Base-by-base conservation (phyloP, 2,329 filamentous ascomycete species). In the Colletotrichum acutatum region DNA sequence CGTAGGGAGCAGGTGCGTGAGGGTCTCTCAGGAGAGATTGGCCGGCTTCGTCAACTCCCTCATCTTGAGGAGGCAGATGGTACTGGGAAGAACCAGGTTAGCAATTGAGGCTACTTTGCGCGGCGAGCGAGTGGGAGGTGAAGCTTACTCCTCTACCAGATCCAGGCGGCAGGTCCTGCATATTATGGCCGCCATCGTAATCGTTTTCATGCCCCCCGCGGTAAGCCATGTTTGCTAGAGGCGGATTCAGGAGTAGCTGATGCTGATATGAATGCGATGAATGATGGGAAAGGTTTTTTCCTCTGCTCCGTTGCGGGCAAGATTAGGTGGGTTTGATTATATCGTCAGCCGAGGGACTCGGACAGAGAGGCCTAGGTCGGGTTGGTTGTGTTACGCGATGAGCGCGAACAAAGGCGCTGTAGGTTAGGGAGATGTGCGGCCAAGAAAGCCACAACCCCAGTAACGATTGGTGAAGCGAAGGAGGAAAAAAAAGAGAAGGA, bases 111-210 rank as follows among this genome's bases (percentile, higher is more conserved):
- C 22, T 30, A 11, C n/a, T 34, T 60, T 59, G 61, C 58, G 54
- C 42, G 16, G 65, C 8, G 26, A 65, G 73, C 70, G 75, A 71
- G 34, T 57, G 26, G 62, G 74, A 62, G 66, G 37, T 63, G 52
- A 65, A 76, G 85, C 91, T 85, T 87, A 94, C 92, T 80, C 19
- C 42, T 49, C 86, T 87, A 78, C 85, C 86, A 59, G 65, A 54
- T 30, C 88, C 88, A 72, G 87, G 81, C 74, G 90, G 89, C 42
- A 94, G 86, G 79, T 94, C 92, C 79, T 93, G 90, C 79, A 94
- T 83, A 72, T 87, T 88, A 80, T 94, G 91, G 77, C 90, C 88
- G 69, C 42, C 42, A 49, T 90, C 86, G 76, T 91, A 92, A 68
- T 89, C 89, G 76, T 89, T 86, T 74, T 82, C 80, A 22, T 73